These are phyloP conservation scores for Casuarina glauca DNA, from an alignment of 306 rosid genomes.

Conservation along the genomic window DNA sequence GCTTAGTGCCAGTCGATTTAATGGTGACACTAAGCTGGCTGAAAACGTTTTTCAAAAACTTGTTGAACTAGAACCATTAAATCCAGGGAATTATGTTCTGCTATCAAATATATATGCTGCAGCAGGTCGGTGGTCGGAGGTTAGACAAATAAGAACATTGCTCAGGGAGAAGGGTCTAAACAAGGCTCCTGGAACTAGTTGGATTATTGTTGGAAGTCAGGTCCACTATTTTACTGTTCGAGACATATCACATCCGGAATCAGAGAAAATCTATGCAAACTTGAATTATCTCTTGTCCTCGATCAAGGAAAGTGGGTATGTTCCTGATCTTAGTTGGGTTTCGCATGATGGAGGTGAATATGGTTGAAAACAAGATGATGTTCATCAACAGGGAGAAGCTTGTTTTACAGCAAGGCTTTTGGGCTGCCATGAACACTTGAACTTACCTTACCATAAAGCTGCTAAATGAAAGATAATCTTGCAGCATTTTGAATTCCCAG, in stretches of 20 bases:
- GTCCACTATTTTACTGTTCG: conserved; percentile 37
- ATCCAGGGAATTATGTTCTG: conserved; percentile 45
- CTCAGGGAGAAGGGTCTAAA: conserved; percentile 39
- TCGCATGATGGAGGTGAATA: conserved; percentile 25
- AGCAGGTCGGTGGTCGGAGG: conserved; percentile 43
- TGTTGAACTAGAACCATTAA: conserved; percentile 45
- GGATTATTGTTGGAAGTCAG: conserved; percentile 42
- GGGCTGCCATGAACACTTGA: background rate
- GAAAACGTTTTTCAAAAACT: conserved; percentile 38
- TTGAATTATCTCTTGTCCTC: conserved; percentile 33
- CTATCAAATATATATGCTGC: conserved; percentile 50
- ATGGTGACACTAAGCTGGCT: conserved; percentile 27
- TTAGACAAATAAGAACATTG: conserved; percentile 32
- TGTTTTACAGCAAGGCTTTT: background rate
- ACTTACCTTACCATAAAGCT: background rate
- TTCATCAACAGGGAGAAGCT: background rate
- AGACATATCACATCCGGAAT: conserved; percentile 38
- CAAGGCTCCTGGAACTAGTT: conserved; percentile 44
- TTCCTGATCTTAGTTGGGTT: conserved; percentile 22
- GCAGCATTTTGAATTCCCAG: background rate
- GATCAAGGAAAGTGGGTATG: conserved; percentile 36
- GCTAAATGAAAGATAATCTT: background rate
- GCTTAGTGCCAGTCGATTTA: conserved; percentile 43
- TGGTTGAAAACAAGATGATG: background rate
- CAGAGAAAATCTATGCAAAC: conserved; percentile 37